phyloP scores from a whole-genome alignment of 2,329 filamentous ascomycete species.

The Fusarium albidum region DNA sequence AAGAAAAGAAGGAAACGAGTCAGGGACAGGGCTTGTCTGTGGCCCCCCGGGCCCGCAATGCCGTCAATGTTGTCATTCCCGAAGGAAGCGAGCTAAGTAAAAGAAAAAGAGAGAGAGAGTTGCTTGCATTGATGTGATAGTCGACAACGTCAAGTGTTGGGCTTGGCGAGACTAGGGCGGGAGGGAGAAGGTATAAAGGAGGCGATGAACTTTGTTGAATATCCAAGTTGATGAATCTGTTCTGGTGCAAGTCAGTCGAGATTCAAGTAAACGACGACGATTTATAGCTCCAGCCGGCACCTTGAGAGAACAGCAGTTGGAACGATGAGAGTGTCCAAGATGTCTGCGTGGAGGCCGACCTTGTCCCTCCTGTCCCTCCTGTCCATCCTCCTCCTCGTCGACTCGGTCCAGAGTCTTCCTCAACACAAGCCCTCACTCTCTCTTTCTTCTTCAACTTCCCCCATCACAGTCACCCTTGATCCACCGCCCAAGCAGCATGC shows the following conservation, averaged over 20 bases:
- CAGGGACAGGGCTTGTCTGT: slow-evolving; percentile 2
- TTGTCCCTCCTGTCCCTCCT: slow-evolving; percentile 13
- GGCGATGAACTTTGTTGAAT: neutral
- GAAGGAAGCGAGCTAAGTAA: neutral
- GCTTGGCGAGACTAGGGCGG: slow-evolving; percentile 3
- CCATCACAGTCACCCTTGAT: neutral
- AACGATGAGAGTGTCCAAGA: slow-evolving; percentile 18
- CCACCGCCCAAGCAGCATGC: slow-evolving; percentile 15
- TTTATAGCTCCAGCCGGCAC: slow-evolving; percentile 15
- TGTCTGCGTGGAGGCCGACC: slow-evolving; percentile 17
- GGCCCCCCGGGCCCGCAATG: neutral
- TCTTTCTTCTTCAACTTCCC: neutral
- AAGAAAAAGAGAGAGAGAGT: too few relatives aligned
- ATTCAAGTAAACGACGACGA: slow-evolving; percentile 3
- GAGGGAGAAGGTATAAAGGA: slow-evolving; percentile 23
- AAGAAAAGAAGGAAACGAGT: neutral
- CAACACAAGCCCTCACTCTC: neutral
- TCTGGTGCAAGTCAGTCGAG: neutral
- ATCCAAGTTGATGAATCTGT: slow-evolving; percentile 16
- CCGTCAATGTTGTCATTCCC: slow-evolving; percentile 12
- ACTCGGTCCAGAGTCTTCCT: slow-evolving; percentile 13
- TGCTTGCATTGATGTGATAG: slow-evolving; percentile 12
- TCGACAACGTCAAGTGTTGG: slow-evolving; percentile 13
- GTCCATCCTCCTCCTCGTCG: slow-evolving; percentile 18
- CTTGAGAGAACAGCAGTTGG: neutral